Evolutionary conservation across 2,329 filamentous ascomycete species (phyloP), one percentile per base, ranked within the genome.

Genomic region (Macrophomina tecta): DNA sequence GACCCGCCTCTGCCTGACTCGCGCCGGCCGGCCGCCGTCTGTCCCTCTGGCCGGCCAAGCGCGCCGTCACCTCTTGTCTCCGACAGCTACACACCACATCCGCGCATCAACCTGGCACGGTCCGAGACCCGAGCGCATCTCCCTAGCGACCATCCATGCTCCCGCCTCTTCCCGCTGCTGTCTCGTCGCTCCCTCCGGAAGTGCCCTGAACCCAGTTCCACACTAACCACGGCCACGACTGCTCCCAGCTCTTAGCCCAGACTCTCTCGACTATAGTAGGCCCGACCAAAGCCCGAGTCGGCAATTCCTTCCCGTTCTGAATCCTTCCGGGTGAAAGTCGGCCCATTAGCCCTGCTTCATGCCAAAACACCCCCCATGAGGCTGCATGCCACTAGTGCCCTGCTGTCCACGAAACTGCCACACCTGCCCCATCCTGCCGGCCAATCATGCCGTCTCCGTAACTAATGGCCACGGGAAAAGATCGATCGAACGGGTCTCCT

Each of bases 1-100:
- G 23, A 16, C 23, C 55, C 56, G 56, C 28, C 23, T 38, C 56
- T 45, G 38, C 7, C 7, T 38, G 23, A 7, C 11, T 16, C 28
- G 6, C 7, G 49, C 49, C 49, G n/a, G 56, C 56, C 56, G 56
- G 56, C 56, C 56, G 56, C 28, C 56, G 36, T 12, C 36, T 23
- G 23, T 23, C 23, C 23, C 23, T 23, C 23, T 23, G 23, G 23
- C 23, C 23, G 23, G 23, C 23, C 23, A 23, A 23, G 23, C 23
- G 23, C 23, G 23, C 23, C 23, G 23, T 3, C 23, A 23, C 23
- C 23, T 23, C 23, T 23, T 38, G 7, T 4, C 6, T 38, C 36
- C 36, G 36, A 38, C 36, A 12, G 6, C 36, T 8, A 38, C 36
- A 23, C 23, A 23, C 36, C 36, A 8, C 4, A 38, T 38, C 36